Conservation (phyloP, 495 filamentous ascomycete species). For the Podospora tetraspora region DNA sequence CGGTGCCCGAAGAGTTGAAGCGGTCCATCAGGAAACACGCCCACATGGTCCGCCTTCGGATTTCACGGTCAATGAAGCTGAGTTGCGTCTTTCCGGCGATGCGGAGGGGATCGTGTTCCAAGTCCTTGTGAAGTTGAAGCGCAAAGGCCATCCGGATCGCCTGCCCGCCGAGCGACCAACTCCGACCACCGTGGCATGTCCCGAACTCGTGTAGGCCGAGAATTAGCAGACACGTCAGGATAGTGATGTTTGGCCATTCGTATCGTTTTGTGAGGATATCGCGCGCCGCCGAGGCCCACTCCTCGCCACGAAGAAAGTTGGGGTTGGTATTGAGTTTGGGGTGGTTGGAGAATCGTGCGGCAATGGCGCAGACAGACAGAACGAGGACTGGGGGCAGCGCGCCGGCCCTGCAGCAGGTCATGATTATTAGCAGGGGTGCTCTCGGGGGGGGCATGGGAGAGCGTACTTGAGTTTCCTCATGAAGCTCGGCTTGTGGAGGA, state of each 20-base stretch:
- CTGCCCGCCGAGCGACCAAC: conserved; percentile 92
- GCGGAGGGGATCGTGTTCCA: conserved; percentile 75
- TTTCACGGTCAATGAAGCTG: conserved; percentile 89
- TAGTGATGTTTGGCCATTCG: conserved; percentile 94
- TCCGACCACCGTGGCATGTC: conserved; percentile 91
- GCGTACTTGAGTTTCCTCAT: conserved; percentile 75
- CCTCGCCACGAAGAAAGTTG: conserved; percentile 84
- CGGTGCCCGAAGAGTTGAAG: conserved; percentile 93
- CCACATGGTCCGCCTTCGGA: conserved; percentile 93
- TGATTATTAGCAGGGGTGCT: conserved; percentile 26
- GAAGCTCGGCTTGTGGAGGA: conserved; percentile 96
- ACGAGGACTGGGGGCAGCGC: conserved; percentile 76
- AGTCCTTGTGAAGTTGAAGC: conserved; percentile 85
- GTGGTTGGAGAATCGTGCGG: conserved; percentile 92
- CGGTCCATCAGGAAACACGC: conserved; percentile 95
- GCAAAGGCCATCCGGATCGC: conserved; percentile 96
- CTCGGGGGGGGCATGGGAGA: neutral
- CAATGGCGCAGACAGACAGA: conserved; percentile 85
- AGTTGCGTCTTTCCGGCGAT: conserved; percentile 64
- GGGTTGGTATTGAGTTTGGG: conserved; percentile 78
- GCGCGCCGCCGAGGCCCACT: conserved; percentile 79
- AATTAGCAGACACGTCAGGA: conserved; percentile 79
- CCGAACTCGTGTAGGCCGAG: conserved; percentile 93
- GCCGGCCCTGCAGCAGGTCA: conserved; percentile 39
- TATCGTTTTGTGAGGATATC: conserved; percentile 80